Conservation (phyloP, 768 basidiomycete species). For the Mycena chlorophos region DNA sequence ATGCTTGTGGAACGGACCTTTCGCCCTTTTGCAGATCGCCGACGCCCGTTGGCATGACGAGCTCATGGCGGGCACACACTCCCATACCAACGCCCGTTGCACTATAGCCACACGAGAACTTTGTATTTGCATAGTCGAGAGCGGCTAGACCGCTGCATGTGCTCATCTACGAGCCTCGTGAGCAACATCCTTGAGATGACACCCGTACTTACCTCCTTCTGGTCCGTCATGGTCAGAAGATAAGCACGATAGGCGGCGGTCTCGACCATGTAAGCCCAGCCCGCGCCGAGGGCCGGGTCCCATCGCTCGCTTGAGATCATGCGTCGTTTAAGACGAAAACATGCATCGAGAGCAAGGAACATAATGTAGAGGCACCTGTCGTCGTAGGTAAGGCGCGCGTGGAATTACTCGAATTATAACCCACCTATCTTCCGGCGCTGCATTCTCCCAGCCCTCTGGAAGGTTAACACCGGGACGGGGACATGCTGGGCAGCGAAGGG, state of each 20-base stretch:
- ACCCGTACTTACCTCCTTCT: neutral
- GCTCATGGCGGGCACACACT: constrained; percentile 27
- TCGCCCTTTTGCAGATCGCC: constrained; percentile 34
- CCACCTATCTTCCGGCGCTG: constrained; percentile 14
- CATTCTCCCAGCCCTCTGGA: constrained; percentile 24
- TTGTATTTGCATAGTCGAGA: constrained; percentile 7
- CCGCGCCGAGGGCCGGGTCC: constrained; percentile 10
- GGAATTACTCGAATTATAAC: neutral
- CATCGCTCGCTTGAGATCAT: constrained; percentile 12
- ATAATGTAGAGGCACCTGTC: constrained; percentile 8
- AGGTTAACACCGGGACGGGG: constrained; percentile 32
- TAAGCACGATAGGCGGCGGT: neutral
- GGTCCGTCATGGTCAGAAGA: neutral
- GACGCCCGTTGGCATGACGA: constrained; percentile 23
- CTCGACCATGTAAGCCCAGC: constrained; percentile 4
- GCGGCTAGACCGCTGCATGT: constrained; percentile 28
- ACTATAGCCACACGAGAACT: constrained; percentile 26
- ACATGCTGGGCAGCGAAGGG: constrained; percentile 35
- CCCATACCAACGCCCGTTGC: constrained; percentile 24
- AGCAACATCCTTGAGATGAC: neutral
- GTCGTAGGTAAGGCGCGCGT: neutral
- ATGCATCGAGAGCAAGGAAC: constrained; percentile 21
- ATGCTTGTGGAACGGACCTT: constrained; percentile 20
- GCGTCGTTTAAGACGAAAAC: constrained; percentile 18
- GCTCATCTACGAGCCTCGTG: constrained; percentile 13